Conservation (phyloP, 139 green algal species). For the Dunaliella primolecta region DNA sequence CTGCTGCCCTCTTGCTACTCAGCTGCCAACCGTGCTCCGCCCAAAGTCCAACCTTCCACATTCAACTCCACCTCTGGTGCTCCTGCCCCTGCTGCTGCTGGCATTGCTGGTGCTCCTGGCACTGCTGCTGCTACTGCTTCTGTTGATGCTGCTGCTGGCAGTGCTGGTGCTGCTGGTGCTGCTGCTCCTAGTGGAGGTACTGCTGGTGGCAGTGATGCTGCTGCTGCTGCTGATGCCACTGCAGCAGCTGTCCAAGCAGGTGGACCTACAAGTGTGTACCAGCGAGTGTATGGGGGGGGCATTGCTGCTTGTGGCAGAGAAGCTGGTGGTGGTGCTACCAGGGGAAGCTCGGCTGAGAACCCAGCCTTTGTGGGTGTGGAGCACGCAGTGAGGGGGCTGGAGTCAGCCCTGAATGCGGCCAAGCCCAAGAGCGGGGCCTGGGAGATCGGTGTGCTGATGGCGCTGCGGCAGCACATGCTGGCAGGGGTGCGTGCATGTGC, state of each 20-base stretch:
- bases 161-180: too few species aligned
- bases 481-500: too few species aligned
- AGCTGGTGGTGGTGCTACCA: too few species aligned
- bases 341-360: background rate
- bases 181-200: too few species aligned
- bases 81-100: background rate
- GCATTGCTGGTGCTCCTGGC: background rate
- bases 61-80: too few species aligned
- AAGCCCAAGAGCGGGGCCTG: conserved; percentile 6
- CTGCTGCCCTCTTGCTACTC: background rate
- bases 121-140: background rate
- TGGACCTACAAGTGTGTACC: too few species aligned
- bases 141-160: background rate
- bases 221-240: too few species aligned
- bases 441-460: background rate
- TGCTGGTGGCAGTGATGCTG: too few species aligned
- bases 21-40: background rate
- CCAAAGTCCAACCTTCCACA: too few species aligned
- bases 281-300: too few species aligned
- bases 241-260: too few species aligned
- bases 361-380: background rate
- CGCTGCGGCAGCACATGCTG: background rate
- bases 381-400: background rate
- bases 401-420: background rate
- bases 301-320: too few species aligned